Percentiles rank a stretch among this genome's conserved stretches.
phyloP scores from a whole-genome alignment of 352 stramenopile genomes.

The Peronospora farinosa region DNA sequence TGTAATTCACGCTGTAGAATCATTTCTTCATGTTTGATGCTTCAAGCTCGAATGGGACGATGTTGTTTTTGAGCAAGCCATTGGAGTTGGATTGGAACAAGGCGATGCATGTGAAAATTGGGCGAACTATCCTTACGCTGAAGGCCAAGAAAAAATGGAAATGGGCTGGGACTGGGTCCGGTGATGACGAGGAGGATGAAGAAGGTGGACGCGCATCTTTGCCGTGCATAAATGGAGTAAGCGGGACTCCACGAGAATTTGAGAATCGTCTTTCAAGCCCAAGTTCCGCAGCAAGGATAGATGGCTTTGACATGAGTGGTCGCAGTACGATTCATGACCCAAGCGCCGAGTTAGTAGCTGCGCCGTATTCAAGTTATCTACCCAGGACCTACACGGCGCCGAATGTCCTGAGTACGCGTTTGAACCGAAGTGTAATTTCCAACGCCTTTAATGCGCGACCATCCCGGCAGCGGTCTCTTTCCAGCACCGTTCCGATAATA shows the following conservation, averaged over 20 bases:
- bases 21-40: conserved; percentile 75
- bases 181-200: conserved; percentile 35
- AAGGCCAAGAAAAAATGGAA: conserved; percentile 84
- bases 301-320: conserved; percentile 34
- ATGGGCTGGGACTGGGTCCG: conserved; percentile 43
- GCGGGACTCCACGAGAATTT: conserved; percentile 7
- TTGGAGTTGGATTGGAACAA: conserved; percentile 83
- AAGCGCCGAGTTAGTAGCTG: conserved; percentile 38
- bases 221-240: conserved; percentile 16
- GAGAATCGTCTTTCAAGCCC: conserved; percentile 24
- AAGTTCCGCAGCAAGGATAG: conserved; percentile 16
- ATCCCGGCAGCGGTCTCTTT: conserved; percentile 25
- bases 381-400: conserved; percentile 31
- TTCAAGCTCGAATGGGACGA: conserved; percentile 77
- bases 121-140: conserved; percentile 75
- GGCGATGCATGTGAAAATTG: conserved; percentile 77
- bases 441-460: conserved; percentile 11
- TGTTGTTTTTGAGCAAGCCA: conserved; percentile 76
- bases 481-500: conserved; percentile 17
- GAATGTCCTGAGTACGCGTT: conserved; percentile 28
- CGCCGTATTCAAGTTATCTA: conserved; percentile 20
- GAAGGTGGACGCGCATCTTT: conserved; percentile 28
- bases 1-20: conserved; percentile 32
- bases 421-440: conserved; percentile 19
- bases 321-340: conserved; percentile 33